Base-by-base conservation (phyloP, 768 basidiomycete genomes). In the Dioszegia hungarica region DNA sequence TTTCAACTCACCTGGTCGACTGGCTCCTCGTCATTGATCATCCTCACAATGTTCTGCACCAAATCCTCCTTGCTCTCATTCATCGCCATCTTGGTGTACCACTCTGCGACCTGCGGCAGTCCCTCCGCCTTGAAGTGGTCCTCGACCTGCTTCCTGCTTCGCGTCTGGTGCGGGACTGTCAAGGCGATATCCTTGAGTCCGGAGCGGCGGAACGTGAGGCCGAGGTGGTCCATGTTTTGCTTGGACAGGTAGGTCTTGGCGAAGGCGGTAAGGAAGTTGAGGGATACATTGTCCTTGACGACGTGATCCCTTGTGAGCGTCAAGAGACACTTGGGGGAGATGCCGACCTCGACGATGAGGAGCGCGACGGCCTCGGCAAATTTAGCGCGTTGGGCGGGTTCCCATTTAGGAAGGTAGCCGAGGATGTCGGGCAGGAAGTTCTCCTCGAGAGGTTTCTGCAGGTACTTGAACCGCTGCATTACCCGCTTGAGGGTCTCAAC, bases 381-480 rank as follows among this genome's bases (percentile, higher is more conserved):
- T 79, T 92, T 94, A 72, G 90, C 86, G 60, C 85, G 84, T 78
- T 89, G 85, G 15, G 79, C 80, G 4, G 82, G 74, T 2, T 85
- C 77, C 90, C 91, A 97, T 70, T 87, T 87, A 24, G 67, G 63
- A 34, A 77, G 90, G 77, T 97, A 77, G 36, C 75, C 92, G 58
- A 99, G 79, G 46, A 98, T 81, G 41, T 82, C 82, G 2, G 90
- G 89, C 14, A 98, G 82, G 53, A 89, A 82, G 33, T 81, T 82
- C 75, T 85, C 87, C 77, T 97, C 94, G 45, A 99, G 85, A 40
- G 94, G 91, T 77, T 87, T 91, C 78, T 97, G 94, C 68, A 99
- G 89, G 82, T 98, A 99, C 78, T 97, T 97, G 82, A 97, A 98
- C 79, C 94, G 86, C 79, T 94, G 83, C 81, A 93, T 90, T 57